phyloP scores from a whole-genome alignment of 176 grass and related monocot genomes.

The Typha latifolia region DNA sequence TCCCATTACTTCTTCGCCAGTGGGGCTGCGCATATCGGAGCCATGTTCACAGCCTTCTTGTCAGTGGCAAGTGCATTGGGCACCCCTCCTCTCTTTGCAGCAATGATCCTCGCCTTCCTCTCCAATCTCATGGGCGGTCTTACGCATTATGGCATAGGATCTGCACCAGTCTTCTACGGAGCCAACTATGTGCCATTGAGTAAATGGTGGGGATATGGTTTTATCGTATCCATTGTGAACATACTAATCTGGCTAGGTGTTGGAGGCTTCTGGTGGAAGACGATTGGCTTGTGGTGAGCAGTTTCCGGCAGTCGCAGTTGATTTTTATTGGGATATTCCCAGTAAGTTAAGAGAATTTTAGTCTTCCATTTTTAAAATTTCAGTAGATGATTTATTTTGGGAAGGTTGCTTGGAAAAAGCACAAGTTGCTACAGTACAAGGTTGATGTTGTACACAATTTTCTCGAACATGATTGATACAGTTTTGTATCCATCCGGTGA shows the following conservation, averaged over 20 bases:
- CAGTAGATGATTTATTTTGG: neutral
- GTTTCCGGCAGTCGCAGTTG: neutral
- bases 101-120: conserved; percentile 81
- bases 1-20: conserved; percentile 98
- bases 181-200: conserved; percentile 76
- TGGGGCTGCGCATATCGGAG: conserved; percentile 91
- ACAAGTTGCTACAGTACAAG: neutral
- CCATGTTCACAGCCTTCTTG: conserved; percentile 93
- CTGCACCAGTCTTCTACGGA: conserved; percentile 86
- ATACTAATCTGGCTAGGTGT: conserved; percentile 84
- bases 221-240: conserved; percentile 72
- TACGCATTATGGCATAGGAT: conserved; percentile 90
- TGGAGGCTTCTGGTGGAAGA: conserved; percentile 95
- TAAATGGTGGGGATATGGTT: conserved; percentile 93
- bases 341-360: neutral
- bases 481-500: neutral
- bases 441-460: conserved; percentile 6
- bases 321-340: neutral
- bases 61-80: conserved; percentile 82
- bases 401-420: neutral
- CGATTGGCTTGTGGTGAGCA: conserved; percentile 89
- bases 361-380: neutral
- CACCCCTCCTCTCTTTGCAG: conserved; percentile 65
- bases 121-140: conserved; percentile 94
- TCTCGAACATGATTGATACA: neutral